Conservation (phyloP, 768 basidiomycete genomes). For the Royoungia palumana region DNA sequence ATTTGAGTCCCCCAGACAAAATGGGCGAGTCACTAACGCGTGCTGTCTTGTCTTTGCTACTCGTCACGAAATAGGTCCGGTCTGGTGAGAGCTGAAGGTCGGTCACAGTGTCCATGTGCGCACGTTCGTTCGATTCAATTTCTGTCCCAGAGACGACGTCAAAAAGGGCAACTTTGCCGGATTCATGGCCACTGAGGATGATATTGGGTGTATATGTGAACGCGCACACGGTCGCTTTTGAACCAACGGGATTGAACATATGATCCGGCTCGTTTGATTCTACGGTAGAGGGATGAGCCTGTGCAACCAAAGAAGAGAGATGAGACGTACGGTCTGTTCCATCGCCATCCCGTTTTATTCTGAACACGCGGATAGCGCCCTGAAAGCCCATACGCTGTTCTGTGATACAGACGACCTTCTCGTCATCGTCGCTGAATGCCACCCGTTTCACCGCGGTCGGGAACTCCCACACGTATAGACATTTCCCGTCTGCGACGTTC, state of each 20-base stretch:
- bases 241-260: constrained; percentile 86
- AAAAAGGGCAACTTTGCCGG: constrained; percentile 91
- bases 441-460: constrained; percentile 97
- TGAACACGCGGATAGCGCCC: constrained; percentile 87
- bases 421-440: constrained; percentile 82
- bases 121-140: constrained; percentile 76
- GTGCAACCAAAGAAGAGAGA: neutral
- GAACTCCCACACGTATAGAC: constrained; percentile 95
- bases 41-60: constrained; percentile 95
- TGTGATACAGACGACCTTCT: constrained; percentile 86
- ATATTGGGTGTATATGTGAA: constrained; percentile 76
- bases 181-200: constrained; percentile 94
- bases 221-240: constrained; percentile 95
- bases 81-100: constrained; percentile 91
- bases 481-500: constrained; percentile 87
- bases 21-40: constrained; percentile 56
- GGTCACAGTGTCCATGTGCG: constrained; percentile 83
- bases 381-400: constrained; percentile 96
- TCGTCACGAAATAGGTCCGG: constrained; percentile 92
- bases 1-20: neutral
- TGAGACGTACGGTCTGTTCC: constrained; percentile 69
- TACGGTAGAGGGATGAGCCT: constrained; percentile 27
- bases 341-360: constrained; percentile 80
- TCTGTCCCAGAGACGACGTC: constrained; percentile 87
- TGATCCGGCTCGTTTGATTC: constrained; percentile 72